Percentiles rank a stretch among this genome's conserved stretches.
Conservation (phyloP, 345 rosid genomes). For the Reutealis trisperma region DNA sequence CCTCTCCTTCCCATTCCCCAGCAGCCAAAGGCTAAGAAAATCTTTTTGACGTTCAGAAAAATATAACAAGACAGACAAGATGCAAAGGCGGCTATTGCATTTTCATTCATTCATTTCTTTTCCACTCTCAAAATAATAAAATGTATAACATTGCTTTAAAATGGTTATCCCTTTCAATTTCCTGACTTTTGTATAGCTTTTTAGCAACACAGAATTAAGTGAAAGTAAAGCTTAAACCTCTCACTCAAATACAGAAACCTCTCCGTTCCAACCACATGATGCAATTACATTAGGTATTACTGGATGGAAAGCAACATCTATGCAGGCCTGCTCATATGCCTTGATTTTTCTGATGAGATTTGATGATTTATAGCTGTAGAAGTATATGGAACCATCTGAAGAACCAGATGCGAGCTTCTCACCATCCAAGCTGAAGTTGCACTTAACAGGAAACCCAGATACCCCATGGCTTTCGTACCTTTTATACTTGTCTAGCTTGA, state of each 20-base stretch:
- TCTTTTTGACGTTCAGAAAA: neutral
- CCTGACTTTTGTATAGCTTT: neutral
- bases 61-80: too few species aligned
- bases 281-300: conserved; percentile 59
- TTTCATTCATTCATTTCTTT: neutral
- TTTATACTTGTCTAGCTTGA: conserved; percentile 77
- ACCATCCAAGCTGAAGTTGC: conserved; percentile 76
- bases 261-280: conserved; percentile 79
- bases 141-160: neutral
- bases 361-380: conserved; percentile 50
- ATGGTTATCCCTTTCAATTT: neutral
- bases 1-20: too few species aligned
- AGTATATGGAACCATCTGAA: conserved; percentile 71
- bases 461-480: conserved; percentile 74
- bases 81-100: neutral
- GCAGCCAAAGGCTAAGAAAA: too few species aligned
- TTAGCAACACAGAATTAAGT: neutral
- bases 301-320: conserved; percentile 71
- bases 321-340: conserved; percentile 67
- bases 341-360: conserved; percentile 54
- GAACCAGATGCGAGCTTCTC: conserved; percentile 69
- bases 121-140: neutral
- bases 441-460: conserved; percentile 80
- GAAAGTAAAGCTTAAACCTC: neutral
- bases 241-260: conserved; percentile 49